Evolutionary conservation across 1,139 yeast genomes (phyloP), one percentile per base, ranked within the genome.

Genomic region (Scheffersomyces segobiensis): DNA sequence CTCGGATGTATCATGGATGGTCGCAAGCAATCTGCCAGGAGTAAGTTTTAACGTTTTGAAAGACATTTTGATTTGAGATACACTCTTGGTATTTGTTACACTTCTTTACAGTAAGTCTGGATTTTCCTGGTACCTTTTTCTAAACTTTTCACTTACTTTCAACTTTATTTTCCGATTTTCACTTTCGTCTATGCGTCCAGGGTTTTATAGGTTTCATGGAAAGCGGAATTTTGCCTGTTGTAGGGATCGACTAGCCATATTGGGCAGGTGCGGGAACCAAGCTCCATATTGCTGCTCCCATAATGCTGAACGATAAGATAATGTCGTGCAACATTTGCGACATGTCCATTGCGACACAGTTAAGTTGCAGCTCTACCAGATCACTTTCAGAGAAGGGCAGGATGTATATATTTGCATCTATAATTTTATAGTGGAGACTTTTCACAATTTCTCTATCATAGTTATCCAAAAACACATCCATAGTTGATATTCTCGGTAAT

Each of bases 1-100:
- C 58, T 67, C 59, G 24, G 90, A 85, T 5, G 91, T 87, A 48
- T 81, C 79, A 67, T 87, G 89, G 61, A 87, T 86, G 18, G 90
- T 86, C 20, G 79, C 71, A 63, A 85, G 70, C 56, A 85, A 73
- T 55, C 87, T 77, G n/a, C 78, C 78, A 22, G 60, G 49, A 39
- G 54, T 56, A 22, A 65, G 57, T 17, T 51, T 50, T 48, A 48
- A 48, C 17, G 21, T 14, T 48, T 48, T 48, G 18, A 48, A 48
- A 20, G 50, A 48, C 50, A 48, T 48, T 26, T 6, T 24, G 8
- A 24, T 32, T 32, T 12, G 42, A 7, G 14, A 10, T 32, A 32
- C 17, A 32, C 42, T 32, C 17, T 32, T 12, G 42, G 12, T 32
- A 32, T 7, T 10, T 24, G 32, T 24, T 24, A 6, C 32, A 24